A percentile compares a stretch with the other conserved stretches of the same genome.
These are phyloP conservation scores for Rhizopus stolonifer DNA, from an alignment of 371 early-diverging fungal species.

Conservation along the genomic window DNA sequence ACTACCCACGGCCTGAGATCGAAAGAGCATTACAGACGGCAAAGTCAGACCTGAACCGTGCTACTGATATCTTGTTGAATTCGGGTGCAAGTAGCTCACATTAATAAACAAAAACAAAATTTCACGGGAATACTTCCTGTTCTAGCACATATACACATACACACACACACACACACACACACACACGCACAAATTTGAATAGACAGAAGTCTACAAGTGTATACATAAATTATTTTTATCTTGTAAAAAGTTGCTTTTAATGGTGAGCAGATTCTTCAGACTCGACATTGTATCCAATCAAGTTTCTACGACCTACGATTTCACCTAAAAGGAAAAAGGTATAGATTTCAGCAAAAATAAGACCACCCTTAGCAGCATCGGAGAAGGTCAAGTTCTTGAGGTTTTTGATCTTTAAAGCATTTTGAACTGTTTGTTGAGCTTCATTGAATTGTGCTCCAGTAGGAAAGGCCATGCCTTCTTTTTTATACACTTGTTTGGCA, in stretches of 20 bases:
- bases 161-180: no score
- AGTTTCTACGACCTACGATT: conserved; percentile 71
- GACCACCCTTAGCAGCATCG: conserved; percentile 54
- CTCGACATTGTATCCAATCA: conserved; percentile 69
- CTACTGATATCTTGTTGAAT: conserved; percentile 39
- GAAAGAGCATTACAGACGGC: conserved; percentile 44
- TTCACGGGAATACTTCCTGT: no score
- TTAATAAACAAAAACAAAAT: background rate
- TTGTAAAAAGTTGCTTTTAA: background rate
- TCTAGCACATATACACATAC: no score
- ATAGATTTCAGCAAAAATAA: conserved; percentile 66
- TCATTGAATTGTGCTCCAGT: conserved; percentile 54
- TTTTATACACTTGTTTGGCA: conserved; percentile 70
- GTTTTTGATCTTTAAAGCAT: conserved; percentile 46
- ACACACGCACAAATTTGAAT: no score
- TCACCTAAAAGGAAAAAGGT: conserved; percentile 75
- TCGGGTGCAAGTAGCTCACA: conserved; percentile 7
- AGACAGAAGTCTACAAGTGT: background rate
- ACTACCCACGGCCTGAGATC: conserved; percentile 45
- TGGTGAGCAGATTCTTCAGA: conserved; percentile 39
- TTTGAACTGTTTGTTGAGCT: conserved; percentile 53
- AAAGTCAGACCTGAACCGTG: conserved; percentile 50
- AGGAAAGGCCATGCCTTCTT: conserved; percentile 71
- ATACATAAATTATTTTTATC: background rate
- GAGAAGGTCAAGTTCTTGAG: conserved; percentile 54